Evolutionary conservation across 176 grass and related monocot genomes (phyloP).

Genomic region (Tillandsia fasciculata): DNA sequence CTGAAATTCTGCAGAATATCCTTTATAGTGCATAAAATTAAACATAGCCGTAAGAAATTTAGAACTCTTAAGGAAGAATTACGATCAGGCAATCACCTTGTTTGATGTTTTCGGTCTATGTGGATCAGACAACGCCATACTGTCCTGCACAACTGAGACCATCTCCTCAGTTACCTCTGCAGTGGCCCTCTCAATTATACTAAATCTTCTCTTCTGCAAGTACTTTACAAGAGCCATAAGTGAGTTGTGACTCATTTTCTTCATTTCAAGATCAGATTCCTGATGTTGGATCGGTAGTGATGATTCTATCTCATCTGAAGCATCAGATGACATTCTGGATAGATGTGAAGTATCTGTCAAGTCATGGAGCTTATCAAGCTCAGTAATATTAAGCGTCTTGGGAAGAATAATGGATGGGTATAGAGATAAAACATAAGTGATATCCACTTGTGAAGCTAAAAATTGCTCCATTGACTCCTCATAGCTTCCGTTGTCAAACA

Average conservation of each 20-base stretch:
- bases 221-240: conserved; percentile 86
- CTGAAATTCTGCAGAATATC: too few species aligned
- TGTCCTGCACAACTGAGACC: conserved; percentile 83
- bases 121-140: conserved; percentile 61
- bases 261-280: conserved; percentile 64
- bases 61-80: not conserved
- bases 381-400: conserved; percentile 48
- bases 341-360: conserved; percentile 43
- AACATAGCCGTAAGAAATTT: too few species aligned
- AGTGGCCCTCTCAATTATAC: conserved; percentile 87
- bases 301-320: conserved; percentile 84
- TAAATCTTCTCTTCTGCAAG: conserved; percentile 91
- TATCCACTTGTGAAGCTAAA: conserved; percentile 86
- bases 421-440: conserved; percentile 75
- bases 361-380: conserved; percentile 50
- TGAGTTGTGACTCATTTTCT: conserved; percentile 89
- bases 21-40: too few species aligned
- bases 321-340: conserved; percentile 70
- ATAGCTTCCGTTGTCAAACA: conserved; percentile 86
- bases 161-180: conserved; percentile 96
- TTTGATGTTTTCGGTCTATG: conserved; percentile 53
- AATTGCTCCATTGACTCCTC: conserved; percentile 95
- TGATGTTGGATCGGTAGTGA: conserved; percentile 39
- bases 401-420: conserved; percentile 76
- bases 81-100: not conserved